Evolutionary conservation across 768 basidiomycete genomes (phyloP).

Genomic region (Hebeloma cylindrosporum): DNA sequence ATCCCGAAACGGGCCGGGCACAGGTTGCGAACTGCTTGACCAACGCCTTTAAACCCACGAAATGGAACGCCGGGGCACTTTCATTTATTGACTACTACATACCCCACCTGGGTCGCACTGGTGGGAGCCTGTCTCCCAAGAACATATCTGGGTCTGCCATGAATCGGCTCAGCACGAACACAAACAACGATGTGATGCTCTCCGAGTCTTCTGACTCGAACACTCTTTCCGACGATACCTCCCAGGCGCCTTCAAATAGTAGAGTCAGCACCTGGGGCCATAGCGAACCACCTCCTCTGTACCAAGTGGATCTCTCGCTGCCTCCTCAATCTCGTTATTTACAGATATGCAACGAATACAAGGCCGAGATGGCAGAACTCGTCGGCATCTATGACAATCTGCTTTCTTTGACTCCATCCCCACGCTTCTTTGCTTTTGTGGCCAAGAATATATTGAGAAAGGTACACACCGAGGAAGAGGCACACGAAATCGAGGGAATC

Average conservation of each 20-base stretch:
- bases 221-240: background rate
- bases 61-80: too few species aligned
- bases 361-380: conserved; percentile 25
- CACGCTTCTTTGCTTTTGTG: conserved; percentile 24
- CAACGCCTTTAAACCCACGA: too few species aligned
- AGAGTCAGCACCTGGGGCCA: background rate
- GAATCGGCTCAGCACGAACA: too few species aligned
- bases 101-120: too few species aligned
- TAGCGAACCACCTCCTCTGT: conserved; percentile 23
- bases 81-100: too few species aligned
- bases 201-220: background rate
- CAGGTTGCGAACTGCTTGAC: too few species aligned
- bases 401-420: conserved; percentile 23
- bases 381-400: conserved; percentile 29
- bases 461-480: conserved; percentile 34
- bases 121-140: too few species aligned
- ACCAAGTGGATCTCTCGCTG: conserved; percentile 32
- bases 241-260: background rate
- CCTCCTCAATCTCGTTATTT: conserved; percentile 31
- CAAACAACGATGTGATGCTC: too few species aligned
- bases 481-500: conserved; percentile 34
- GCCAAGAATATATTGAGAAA: conserved; percentile 27
- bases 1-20: too few species aligned
- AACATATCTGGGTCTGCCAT: too few species aligned
- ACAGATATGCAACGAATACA: conserved; percentile 33